Evolutionary conservation across 176 grass and related monocot species (phyloP), one percentile per base, ranked within the genome.

Genomic region (Bolboschoenus planiculmis): DNA sequence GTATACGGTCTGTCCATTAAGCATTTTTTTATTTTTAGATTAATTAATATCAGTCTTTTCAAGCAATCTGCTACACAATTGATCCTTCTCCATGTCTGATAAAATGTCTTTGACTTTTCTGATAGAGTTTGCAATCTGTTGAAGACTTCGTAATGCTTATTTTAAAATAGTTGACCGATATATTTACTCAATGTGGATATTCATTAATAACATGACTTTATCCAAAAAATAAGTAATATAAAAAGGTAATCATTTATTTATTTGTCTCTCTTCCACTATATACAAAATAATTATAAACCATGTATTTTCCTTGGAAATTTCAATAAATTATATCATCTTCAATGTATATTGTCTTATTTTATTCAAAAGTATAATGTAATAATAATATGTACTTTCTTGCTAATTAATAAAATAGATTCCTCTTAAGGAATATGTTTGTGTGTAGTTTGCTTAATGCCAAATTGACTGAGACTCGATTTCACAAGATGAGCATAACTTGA

Each of bases 1-100:
- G 76, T 99, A 99, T 83, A 99, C 90, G 87, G 96, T 99, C 72
- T 79, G 91, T 65, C 81, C 29, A 76, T 75, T 53, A 53, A 29
- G 24, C 10, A 24, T 6, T 66, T 67, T 66, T 29, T n/a, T 14
- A 31, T 48, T 29, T 75, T 75, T 23, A 75, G 13, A 50, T 30
- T 50, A 27, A 75, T 27, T 72, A 75, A 1, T 50, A 48, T 48
- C 5, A 75, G 43, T 29, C 21, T 44, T 72, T 43, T 43, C 20
- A 36, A 44, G 66, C 66, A 72, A 24, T 72, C n/a, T 26, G 66
- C n/a, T 43, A 23, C 10, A n/a, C 6, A 13, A 71, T 71, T 71
- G 18, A 71, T 24, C 44, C 37, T 71, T 71, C 66, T 71, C 30
- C 37, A 26, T 13, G 66, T 23, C n/a, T 72, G 66, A 72, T 72